Base-by-base conservation (phyloP, 140 eudicot species). In the Flaveria floridana region DNA sequence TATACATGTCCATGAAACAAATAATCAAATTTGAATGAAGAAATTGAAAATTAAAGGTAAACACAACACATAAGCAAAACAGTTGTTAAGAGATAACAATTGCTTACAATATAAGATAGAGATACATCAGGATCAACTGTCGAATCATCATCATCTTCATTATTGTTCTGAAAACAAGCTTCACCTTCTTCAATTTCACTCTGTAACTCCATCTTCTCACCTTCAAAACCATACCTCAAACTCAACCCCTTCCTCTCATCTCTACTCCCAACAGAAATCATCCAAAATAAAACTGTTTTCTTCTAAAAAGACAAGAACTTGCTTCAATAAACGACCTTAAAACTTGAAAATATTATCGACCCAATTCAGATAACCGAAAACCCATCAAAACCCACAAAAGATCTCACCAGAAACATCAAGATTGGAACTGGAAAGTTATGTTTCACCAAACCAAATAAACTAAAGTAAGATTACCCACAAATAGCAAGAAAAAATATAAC, bases 111-210 rank as follows among this genome's bases (percentile, higher is more conserved):
- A 84, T 92, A 92, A 55, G 98, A 89, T 51, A 92, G 87, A 53
- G 93, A 77, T 42, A 87, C 82, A 89, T 87, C 96, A 84, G 92
- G 96, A 79, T 89, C 98, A 82, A 89, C 77, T 37, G 71, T 28
- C 44, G 90, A 70, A 76, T 86, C 86, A 61, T 58, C 86, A 57
- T 34, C 8, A 34, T 34, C 41, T 34, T 58, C 85, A 46, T 79
- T 64, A 64, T 56, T 79, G 37, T 77, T 78, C 72, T 73, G 84
- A 61, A 76, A 85, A 59, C 68, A 84, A 83, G 96, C 96, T 82
- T 92, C 98, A 42, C 91, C 96, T 84, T 92, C 98, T 83, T 92
- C 98, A 70, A 92, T 74, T 18, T 91, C 96, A 64, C 79, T 83
- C 69, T 87, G 89, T 70, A 82, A 57, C 26, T 86, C 95, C 61